A percentile compares a stretch with the other conserved stretches of the same genome.
These are phyloP conservation scores for Nemania abortiva DNA, from an alignment of 2,329 filamentous ascomycete genomes.

Conservation along the genomic window DNA sequence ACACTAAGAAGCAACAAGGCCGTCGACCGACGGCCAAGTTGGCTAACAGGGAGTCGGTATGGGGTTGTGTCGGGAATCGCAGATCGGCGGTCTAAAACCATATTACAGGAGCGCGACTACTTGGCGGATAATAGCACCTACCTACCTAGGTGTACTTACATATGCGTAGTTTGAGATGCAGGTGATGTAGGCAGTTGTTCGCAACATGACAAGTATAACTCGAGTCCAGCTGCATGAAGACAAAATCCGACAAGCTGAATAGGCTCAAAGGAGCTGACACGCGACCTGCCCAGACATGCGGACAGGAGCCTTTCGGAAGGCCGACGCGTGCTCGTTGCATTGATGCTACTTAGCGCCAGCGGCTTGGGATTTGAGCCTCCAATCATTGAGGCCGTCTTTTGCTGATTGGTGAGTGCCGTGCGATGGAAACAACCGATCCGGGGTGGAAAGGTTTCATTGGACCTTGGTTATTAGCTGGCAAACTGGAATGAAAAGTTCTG, in stretches of 20 bases:
- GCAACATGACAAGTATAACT: not conserved
- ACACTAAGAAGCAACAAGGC: slow-evolving; percentile 7
- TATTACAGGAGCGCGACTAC: not conserved
- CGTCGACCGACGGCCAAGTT: slow-evolving; percentile 4
- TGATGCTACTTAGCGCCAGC: slow-evolving; percentile 35
- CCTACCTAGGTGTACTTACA: slow-evolving; percentile 1
- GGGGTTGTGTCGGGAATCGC: slow-evolving; percentile 30
- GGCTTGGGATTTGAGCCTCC: slow-evolving; percentile 35
- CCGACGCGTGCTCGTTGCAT: slow-evolving; percentile 29
- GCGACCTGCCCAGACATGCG: slow-evolving; percentile 27
- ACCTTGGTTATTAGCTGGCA: slow-evolving; percentile 10
- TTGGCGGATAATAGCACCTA: slow-evolving; percentile 3
- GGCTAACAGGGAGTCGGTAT: slow-evolving; percentile 15
- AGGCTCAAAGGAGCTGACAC: slow-evolving; percentile 44
- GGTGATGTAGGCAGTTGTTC: not conserved
- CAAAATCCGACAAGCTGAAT: slow-evolving; percentile 35
- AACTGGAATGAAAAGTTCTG: slow-evolving; percentile 23
- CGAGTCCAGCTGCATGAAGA: slow-evolving; percentile 38
- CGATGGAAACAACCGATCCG: slow-evolving; percentile 1
- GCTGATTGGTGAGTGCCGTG: slow-evolving; percentile 11
- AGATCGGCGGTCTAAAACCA: slow-evolving; percentile 14
- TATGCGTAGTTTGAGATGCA: too few relatives aligned
- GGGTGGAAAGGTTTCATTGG: slow-evolving; percentile 19
- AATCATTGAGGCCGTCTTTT: not conserved
- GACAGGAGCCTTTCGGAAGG: slow-evolving; percentile 46